Evolutionary conservation across 768 basidiomycete genomes (phyloP).

Genomic region (Russula brevipes): DNA sequence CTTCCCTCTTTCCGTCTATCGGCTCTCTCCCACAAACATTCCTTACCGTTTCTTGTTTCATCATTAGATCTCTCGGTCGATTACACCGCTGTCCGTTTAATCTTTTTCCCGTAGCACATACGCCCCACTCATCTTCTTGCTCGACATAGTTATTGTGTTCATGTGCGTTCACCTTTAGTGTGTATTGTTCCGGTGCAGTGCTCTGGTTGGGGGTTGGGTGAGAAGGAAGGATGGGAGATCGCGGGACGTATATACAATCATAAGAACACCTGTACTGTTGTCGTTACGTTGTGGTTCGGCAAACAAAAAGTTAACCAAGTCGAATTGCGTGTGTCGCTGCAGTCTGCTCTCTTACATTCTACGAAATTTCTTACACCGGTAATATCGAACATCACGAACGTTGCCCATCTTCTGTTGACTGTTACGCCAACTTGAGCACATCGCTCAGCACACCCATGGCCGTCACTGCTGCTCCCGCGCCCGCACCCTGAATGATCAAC

Average conservation of each 20-base stretch:
- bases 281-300: slow-evolving; percentile 5
- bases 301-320: not conserved
- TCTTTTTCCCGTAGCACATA: slow-evolving; percentile 3
- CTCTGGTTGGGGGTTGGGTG: slow-evolving; percentile 10
- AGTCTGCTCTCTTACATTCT: not conserved
- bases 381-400: not conserved
- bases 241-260: slow-evolving; percentile 16
- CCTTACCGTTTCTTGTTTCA: slow-evolving; percentile 8
- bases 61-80: slow-evolving; percentile 10
- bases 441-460: slow-evolving; percentile 97
- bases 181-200: slow-evolving; percentile 21
- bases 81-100: slow-evolving; percentile 5
- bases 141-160: slow-evolving; percentile 22
- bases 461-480: slow-evolving; percentile 96
- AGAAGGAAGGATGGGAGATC: not conserved
- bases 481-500: slow-evolving; percentile 90
- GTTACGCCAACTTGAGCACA: slow-evolving; percentile 51
- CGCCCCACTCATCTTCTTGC: slow-evolving; percentile 4
- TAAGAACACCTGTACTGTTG: slow-evolving; percentile 12
- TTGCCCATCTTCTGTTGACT: not conserved
- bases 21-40: slow-evolving; percentile 1
- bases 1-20: not conserved
- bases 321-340: too few species aligned
- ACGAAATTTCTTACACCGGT: not conserved
- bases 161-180: slow-evolving; percentile 16